Conservation (phyloP, 352 stramenopile species). For the Hyaloperonospora brassicae region DNA sequence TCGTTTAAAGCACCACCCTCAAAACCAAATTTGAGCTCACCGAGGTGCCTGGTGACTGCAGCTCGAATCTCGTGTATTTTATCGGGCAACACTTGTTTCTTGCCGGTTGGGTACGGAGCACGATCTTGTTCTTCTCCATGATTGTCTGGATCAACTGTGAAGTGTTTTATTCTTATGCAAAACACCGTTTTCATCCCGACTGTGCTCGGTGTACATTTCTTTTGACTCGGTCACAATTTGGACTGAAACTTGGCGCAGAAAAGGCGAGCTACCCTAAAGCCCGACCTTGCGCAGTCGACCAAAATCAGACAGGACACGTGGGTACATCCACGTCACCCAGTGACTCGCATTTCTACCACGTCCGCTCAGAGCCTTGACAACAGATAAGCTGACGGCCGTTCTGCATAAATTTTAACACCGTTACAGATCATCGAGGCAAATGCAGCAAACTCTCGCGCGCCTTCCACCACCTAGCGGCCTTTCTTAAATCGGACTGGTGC, state of each 20-base stretch:
- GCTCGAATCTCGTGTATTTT: not conserved
- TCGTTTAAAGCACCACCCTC: not conserved
- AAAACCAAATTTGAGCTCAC: no score
- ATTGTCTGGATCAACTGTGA: not conserved
- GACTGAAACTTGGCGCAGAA: no score
- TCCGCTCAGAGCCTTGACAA: no score
- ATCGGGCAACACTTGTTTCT: not conserved
- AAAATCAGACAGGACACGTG: no score
- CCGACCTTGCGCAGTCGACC: no score
- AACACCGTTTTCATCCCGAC: no score
- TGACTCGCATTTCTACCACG: not conserved
- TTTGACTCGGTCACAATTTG: not conserved
- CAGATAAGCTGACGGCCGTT: not conserved
- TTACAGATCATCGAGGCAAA: not conserved
- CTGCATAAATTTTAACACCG: not conserved
- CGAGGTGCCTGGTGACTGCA: not conserved
- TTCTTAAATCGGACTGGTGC: no score
- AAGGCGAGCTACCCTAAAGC: no score
- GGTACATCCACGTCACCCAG: constrained; percentile 2
- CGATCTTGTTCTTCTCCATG: not conserved
- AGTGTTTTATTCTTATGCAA: not conserved
- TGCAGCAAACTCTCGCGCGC: not conserved
- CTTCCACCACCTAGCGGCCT: not conserved
- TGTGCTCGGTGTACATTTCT: no score
- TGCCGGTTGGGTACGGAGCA: not conserved